phyloP scores from a whole-genome alignment of 768 basidiomycete genomes.

The Pleurotus ostreatus region DNA sequence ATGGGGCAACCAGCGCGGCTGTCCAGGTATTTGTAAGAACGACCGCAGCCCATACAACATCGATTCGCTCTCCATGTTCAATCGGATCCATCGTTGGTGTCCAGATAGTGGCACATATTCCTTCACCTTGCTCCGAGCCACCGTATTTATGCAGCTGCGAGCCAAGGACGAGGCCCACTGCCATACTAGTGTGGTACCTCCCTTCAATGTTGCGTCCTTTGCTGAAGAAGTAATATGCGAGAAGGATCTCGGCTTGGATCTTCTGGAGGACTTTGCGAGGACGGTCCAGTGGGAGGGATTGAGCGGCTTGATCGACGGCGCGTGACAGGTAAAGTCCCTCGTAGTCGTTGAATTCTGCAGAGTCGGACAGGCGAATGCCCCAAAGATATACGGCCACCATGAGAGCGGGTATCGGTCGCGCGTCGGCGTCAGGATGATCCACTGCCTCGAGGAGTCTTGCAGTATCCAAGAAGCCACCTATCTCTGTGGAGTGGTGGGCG shows the following conservation, averaged over 20 bases:
- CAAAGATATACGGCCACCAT: constrained; percentile 36
- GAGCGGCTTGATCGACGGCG: constrained; percentile 35
- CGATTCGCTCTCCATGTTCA: constrained; percentile 27
- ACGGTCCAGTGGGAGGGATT: constrained; percentile 32
- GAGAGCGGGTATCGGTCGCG: constrained; percentile 35
- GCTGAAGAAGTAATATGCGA: constrained; percentile 49
- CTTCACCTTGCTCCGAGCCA: constrained; percentile 1
- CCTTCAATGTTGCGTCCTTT: constrained; percentile 42
- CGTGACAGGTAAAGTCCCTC: constrained; percentile 36
- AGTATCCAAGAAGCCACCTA: constrained; percentile 56
- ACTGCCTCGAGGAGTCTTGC: constrained; percentile 38
- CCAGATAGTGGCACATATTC: constrained; percentile 24
- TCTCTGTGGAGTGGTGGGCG: constrained; percentile 39
- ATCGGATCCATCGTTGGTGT: constrained; percentile 15
- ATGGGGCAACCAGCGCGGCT: constrained; percentile 37
- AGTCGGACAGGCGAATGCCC: constrained; percentile 26
- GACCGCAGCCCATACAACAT: constrained; percentile 30
- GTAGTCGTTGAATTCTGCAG: constrained; percentile 20
- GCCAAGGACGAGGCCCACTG: constrained; percentile 35
- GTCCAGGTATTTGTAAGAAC: constrained; percentile 45
- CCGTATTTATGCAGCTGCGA: constrained; percentile 31
- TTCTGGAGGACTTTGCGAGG: constrained; percentile 36
- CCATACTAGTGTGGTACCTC: constrained; percentile 45
- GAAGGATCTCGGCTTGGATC: constrained; percentile 49
- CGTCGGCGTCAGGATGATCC: constrained; percentile 22